These are phyloP conservation scores for Porcisia hertigi DNA, from an alignment of 208 protist species.

Conservation along the genomic window DNA sequence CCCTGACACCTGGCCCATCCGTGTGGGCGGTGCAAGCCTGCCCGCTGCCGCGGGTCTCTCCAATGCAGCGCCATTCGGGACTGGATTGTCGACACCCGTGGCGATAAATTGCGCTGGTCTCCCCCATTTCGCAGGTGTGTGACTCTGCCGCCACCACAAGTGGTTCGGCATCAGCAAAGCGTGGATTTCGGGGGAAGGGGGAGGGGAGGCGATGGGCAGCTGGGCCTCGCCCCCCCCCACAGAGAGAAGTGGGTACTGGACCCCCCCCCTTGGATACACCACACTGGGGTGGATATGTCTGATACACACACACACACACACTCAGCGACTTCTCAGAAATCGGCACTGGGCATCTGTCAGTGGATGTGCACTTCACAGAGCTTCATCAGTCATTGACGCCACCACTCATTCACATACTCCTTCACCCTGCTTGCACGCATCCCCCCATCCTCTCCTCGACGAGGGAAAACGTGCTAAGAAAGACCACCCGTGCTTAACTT, in stretches of 20 bases:
- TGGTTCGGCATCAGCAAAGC: background rate
- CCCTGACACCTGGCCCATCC: background rate
- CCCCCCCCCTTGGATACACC: too few species aligned
- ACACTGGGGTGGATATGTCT: too few species aligned
- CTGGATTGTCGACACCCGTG: background rate
- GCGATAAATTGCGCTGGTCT: background rate
- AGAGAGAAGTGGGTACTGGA: too few species aligned
- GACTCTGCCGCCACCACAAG: background rate
- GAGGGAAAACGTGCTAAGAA: background rate
- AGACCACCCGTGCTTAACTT: background rate
- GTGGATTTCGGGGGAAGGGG: too few species aligned
- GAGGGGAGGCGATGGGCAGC: too few species aligned
- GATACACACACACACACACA: background rate
- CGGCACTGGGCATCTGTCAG: too few species aligned
- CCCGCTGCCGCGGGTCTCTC: background rate
- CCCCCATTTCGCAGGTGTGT: background rate
- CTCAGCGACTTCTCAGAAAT: background rate
- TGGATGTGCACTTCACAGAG: too few species aligned
- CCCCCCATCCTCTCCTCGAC: background rate
- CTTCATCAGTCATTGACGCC: background rate
- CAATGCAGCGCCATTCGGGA: background rate
- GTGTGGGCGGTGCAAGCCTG: background rate
- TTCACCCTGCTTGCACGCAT: background rate
- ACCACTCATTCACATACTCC: background rate
- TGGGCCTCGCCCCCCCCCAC: too few species aligned